Conservation (phyloP, 768 basidiomycete species). For the Boletus reticulatus region DNA sequence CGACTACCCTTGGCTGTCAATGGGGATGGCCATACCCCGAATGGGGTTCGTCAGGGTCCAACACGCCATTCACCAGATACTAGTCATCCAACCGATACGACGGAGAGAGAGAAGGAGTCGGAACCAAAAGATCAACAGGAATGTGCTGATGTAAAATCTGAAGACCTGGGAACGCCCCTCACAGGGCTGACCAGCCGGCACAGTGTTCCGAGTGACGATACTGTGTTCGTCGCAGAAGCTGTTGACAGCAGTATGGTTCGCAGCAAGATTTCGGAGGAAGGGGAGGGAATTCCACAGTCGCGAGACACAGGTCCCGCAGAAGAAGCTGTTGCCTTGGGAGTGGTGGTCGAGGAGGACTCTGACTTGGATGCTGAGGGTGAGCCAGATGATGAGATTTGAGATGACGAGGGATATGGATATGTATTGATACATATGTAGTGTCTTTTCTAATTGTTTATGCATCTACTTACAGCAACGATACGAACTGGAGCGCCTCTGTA, state of each 20-base stretch:
- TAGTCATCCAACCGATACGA: not conserved
- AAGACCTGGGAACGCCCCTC: conserved; percentile 52
- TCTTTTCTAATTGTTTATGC: conserved; percentile 24
- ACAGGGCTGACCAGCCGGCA: conserved; percentile 49
- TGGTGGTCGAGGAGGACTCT: conserved; percentile 27
- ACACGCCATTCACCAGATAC: not conserved
- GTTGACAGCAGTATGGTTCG: conserved; percentile 27
- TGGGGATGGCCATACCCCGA: conserved; percentile 14
- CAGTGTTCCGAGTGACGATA: conserved; percentile 60
- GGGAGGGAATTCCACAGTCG: conserved; percentile 9
- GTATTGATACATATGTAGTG: conserved; percentile 17
- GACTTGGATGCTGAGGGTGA: conserved; percentile 43
- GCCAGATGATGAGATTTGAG: conserved; percentile 45
- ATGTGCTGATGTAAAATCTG: conserved; percentile 44
- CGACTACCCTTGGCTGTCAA: conserved; percentile 6
- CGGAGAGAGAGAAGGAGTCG: not conserved
- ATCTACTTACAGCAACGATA: conserved; percentile 12
- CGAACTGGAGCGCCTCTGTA: conserved; percentile 23
- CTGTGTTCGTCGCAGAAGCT: conserved; percentile 40
- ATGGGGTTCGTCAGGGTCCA: conserved; percentile 12
- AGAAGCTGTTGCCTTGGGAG: not conserved
- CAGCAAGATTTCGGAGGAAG: conserved; percentile 24
- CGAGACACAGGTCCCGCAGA: conserved; percentile 3
- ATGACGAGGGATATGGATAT: conserved; percentile 21
- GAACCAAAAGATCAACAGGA: conserved; percentile 10